Conservation (phyloP, 2,329 filamentous ascomycete genomes). For the Fusarium sublunatum region DNA sequence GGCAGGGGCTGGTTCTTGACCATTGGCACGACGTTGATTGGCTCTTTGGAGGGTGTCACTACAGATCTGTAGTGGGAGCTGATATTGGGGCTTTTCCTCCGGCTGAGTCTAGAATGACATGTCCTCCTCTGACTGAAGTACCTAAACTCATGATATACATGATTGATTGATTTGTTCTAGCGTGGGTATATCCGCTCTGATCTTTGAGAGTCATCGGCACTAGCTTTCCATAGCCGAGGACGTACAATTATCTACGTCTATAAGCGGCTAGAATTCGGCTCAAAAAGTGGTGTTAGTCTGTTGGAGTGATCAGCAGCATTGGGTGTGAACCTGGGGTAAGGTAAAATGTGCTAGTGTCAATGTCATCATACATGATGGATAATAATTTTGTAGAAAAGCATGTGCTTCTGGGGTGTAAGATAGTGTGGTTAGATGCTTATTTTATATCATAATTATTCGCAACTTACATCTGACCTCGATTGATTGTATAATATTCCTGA, state of each 20-base stretch:
- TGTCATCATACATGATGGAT: conserved; percentile 24
- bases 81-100: conserved; percentile 8
- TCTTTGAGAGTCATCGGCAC: conserved; percentile 25
- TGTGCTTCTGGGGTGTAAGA: not conserved
- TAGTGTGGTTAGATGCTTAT: not conserved
- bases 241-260: conserved; percentile 13
- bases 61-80: conserved; percentile 1
- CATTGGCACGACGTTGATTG: conserved; percentile 44
- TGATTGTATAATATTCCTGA: not conserved
- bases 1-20: conserved; percentile 29
- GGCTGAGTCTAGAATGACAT: conserved; percentile 4
- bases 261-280: conserved; percentile 35
- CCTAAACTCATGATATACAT: too few relatives aligned
- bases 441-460: not conserved
- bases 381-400: conserved; percentile 1
- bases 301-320: conserved; percentile 1
- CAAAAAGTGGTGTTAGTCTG: conserved; percentile 7
- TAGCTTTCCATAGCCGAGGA: conserved; percentile 44
- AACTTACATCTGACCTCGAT: not conserved
- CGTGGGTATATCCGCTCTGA: too few relatives aligned
- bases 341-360: conserved; percentile 22
- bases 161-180: not conserved
- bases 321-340: conserved; percentile 30
- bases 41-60: conserved; percentile 25
- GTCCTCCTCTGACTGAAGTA: conserved; percentile 2